Evolutionary conservation across 1,139 yeast species (phyloP), one percentile per base, ranked within the genome.

Genomic region (Pneumocystis jirovecii): DNA sequence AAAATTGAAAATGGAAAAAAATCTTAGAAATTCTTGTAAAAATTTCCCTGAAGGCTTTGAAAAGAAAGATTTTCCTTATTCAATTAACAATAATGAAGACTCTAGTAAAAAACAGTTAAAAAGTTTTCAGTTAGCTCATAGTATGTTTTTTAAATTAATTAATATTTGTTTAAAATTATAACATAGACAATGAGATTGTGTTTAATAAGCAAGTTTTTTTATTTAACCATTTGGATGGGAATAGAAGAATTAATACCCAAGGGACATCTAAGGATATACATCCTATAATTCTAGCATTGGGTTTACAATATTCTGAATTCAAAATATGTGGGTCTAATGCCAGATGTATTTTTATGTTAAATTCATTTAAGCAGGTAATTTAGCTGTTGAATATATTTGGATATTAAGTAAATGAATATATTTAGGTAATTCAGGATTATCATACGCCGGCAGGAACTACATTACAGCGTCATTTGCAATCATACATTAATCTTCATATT

Each of bases 401-500:
- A 40, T 56, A 42, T 45, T 39, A 19, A 21, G 74, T 25, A 50
- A 50, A 50, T 44, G 25, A 44, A 44, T 19, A 21, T 50, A 50
- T 50, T 50, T 81, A 79, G 60, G 95, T 93, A 31, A 89, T 95
- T 64, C 73, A 75, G 60, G 96, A 89, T 71, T 95, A 93, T 74
- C 77, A 80, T 66, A 90, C 97, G 0, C 98, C 98, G 2, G 83
- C 81, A 61, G 91, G 89, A 66, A 87, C 95, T 17, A 86, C 96
- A 0, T 80, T 95, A 70, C 85, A 93, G 56, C 84, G 99, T 77
- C 89, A 91, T 75, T 81, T 95, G 72, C 90, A 97, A 0, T 85
- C 87, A 35, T 93, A 90, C 73, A 80, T 95, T 68, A 85, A 96
- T n/a, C 90, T 87, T 72, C 99, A 95, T 76, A 95, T 95, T 70